Percentiles rank a stretch among this genome's conserved stretches.
Conservation (phyloP, 257 asterid genomes). For the Nicotiana paniculata region DNA sequence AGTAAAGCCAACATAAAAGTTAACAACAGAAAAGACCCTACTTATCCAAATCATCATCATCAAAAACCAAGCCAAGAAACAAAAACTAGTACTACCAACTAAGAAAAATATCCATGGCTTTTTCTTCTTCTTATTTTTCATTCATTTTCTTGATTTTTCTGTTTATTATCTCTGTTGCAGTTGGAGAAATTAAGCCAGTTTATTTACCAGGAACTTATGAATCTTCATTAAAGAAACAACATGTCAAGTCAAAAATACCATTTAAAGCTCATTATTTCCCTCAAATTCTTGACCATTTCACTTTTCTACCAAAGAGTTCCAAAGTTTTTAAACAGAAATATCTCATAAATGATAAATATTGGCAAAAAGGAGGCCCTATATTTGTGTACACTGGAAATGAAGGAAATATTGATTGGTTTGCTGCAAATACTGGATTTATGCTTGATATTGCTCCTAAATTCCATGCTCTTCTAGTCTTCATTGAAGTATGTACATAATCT, state of each 20-base stretch:
- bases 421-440: slow-evolving; percentile 71
- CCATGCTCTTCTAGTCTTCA: slow-evolving; percentile 58
- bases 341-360: slow-evolving; percentile 48
- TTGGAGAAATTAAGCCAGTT: slow-evolving; percentile 24
- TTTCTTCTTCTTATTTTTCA: slow-evolving; percentile 11
- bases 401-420: slow-evolving; percentile 82
- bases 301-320: slow-evolving; percentile 50
- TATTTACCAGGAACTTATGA: slow-evolving; percentile 44
- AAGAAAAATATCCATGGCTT: slow-evolving; percentile 15
- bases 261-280: slow-evolving; percentile 53
- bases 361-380: slow-evolving; percentile 58
- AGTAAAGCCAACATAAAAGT: neutral
- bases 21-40: neutral
- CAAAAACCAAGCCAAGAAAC: neutral
- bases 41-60: neutral
- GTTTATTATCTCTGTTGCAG: slow-evolving; percentile 20
- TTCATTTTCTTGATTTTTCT: slow-evolving; percentile 22
- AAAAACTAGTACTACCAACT: slow-evolving; percentile 2
- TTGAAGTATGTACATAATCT: slow-evolving; percentile 38
- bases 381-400: slow-evolving; percentile 81
- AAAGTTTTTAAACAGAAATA: slow-evolving; percentile 58
- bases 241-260: slow-evolving; percentile 34
- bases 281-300: slow-evolving; percentile 69
- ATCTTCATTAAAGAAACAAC: slow-evolving; percentile 35
- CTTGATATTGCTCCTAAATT: slow-evolving; percentile 67